Evolutionary conservation across 768 basidiomycete genomes (phyloP), one percentile per base, ranked within the genome.

Genomic region (Sarcodon sp.): DNA sequence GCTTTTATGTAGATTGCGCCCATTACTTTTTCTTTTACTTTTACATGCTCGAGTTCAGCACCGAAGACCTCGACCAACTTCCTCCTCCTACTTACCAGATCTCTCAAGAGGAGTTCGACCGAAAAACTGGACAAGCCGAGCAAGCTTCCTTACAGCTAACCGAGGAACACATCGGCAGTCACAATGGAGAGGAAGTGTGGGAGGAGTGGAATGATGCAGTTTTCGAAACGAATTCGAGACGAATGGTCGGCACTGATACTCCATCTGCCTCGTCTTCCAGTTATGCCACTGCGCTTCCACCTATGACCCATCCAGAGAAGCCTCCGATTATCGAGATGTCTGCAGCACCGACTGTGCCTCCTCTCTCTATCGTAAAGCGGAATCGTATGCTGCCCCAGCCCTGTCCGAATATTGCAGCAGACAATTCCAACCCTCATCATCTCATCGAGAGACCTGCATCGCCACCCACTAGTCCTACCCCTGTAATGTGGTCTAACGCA

Each of bases 191-290:
- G 41, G 69, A 70, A 13, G 69, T 66, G 52, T 76, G 72, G 69
- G 70, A 76, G 56, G 61, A 61, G 41, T 78, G 75, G 68, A 69
- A 76, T 50, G 70, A 74, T 41, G 60, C 61, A 16, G 53, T 48
- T 2, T 71, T 68, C 47, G 56, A 63, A 32, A 58, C 64, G 9
- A 38, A 39, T 13, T 37, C 49, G 7, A 13, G 35, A 11, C 41
- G 21, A 11, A 39, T 37, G 11, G 44, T 44, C 11, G 18, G 31
- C 5, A 27, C 43, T n/a, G 12, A 37, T n/a, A 12, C 35, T 5
- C 27, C 43, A 16, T 43, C 45, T 46, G 16, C 35, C 15, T 39
- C 49, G 4, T 31, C 44, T 27, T 33, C 47, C n/a, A 38, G 35
- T 21, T 9, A 21, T 15, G 39, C 44, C 8, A 12, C 35, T 11